Percentiles rank a stretch among this genome's conserved stretches.
Evolutionary conservation across 2,329 filamentous ascomycete genomes (phyloP).

Genomic region (Fusarium siculi): DNA sequence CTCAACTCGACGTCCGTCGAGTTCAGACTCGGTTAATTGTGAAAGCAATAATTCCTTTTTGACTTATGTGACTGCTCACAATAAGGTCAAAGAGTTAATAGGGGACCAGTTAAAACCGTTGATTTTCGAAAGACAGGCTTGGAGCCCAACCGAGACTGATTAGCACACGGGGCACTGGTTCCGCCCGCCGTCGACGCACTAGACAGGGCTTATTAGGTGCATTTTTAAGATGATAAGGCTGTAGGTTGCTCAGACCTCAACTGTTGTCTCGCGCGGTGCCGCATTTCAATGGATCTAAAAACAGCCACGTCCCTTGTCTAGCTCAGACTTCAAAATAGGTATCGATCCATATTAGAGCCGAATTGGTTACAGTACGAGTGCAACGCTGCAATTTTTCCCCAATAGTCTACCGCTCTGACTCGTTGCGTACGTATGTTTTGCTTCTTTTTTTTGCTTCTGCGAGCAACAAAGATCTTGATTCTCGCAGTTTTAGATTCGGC

Average conservation of each 20-base stretch:
- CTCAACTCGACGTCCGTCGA: not conserved
- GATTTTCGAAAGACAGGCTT: not conserved
- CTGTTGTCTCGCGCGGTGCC: not conserved
- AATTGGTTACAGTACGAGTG: not conserved
- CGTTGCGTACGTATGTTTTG: not conserved
- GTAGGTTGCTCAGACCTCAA: not conserved
- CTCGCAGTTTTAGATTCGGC: not conserved
- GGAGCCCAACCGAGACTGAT: not conserved
- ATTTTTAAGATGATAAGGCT: not conserved
- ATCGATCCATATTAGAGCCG: not conserved
- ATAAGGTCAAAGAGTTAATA: not conserved
- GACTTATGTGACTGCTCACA: not conserved
- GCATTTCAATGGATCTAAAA: not conserved
- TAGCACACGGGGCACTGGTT: not conserved
- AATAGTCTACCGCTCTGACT: not conserved
- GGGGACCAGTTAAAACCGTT: not conserved
- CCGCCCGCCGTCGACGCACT: not conserved
- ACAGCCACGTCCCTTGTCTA: not conserved
- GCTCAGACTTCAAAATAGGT: not conserved
- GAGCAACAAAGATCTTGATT: not conserved
- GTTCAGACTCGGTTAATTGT: not conserved
- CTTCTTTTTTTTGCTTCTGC: not conserved
- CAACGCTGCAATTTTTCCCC: not conserved
- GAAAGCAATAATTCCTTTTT: not conserved
- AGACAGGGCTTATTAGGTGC: not conserved